Base-by-base conservation (phyloP, 2,329 filamentous ascomycete species). In the Xylaria sp. region DNA sequence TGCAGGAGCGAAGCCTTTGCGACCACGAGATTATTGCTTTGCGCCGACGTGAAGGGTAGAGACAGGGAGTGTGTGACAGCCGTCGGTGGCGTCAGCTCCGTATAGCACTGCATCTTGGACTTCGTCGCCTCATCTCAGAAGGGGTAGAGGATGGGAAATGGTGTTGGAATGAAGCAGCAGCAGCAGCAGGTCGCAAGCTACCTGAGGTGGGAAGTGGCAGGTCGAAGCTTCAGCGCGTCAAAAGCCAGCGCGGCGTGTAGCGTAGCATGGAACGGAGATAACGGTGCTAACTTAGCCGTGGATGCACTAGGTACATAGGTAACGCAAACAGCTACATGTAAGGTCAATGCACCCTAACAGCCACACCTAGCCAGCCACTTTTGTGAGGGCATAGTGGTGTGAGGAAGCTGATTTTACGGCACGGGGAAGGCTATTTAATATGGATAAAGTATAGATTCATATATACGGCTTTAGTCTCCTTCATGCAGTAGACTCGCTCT, bases 1-100 rank as follows among this genome's bases (percentile, higher is more conserved):
- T 99, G 94, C 34, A 99, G 86, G 48, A 97, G 79, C 42, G 93
- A 97, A 54, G 91, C 92, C 77, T 92, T 96, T 66, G 91, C 92
- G 75, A 99, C 86, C 63, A 97, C 79, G 63, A 99, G 84, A 71
- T 97, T 97, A 72, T 83, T 88, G 65, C 89, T 85, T 61, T 87
- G 82, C 45, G 90, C 75, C 43, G 89, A 88, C 43, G 88, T 81
- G 69, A 99, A 92, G 34, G 92, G 85, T 39, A 96, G 76, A 56
- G 80, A 83, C 67, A 97, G 76, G 61, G 92, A 91, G 76, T 96
- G 89, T 68, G 91, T 92, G 75, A 97, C 92, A 71, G 92, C 92
- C 72, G 92, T 95, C 50, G 94, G 92, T 78, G 93, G 90, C 72
- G 91, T 87, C 72, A 99, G 82, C 81, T 99, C 94, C 69, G 91